Conservation (phyloP, 2,329 filamentous ascomycete genomes). For the Colletotrichum tanaceti region DNA sequence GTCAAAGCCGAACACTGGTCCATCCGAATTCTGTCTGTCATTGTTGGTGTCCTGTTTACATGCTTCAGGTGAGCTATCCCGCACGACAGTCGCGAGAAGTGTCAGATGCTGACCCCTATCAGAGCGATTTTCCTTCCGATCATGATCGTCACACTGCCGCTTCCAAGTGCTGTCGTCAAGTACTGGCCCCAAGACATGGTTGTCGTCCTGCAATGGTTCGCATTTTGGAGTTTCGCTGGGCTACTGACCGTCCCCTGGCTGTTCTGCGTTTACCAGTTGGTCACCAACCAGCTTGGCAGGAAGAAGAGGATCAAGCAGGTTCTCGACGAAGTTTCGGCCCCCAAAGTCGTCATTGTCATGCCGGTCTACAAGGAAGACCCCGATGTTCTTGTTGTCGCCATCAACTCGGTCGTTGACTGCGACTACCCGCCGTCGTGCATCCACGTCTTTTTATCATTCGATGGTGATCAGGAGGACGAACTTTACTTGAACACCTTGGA, state of each 20-base stretch:
- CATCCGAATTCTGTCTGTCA: constrained; percentile 79
- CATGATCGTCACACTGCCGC: constrained; percentile 91
- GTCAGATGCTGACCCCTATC: constrained; percentile 37
- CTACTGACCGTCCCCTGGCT: constrained; percentile 91
- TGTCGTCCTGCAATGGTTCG: constrained; percentile 86
- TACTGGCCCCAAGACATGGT: constrained; percentile 80
- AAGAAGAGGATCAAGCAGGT: constrained; percentile 84
- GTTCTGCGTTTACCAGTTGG: constrained; percentile 90
- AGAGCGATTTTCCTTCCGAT: constrained; percentile 87
- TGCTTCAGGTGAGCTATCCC: constrained; percentile 6
- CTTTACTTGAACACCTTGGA: constrained; percentile 88
- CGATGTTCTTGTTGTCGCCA: constrained; percentile 82
- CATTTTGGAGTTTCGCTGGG: constrained; percentile 91
- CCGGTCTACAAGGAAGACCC: constrained; percentile 95
- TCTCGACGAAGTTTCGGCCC: constrained; percentile 85
- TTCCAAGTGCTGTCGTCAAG: constrained; percentile 77
- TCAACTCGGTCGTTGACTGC: constrained; percentile 92
- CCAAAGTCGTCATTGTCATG: constrained; percentile 96
- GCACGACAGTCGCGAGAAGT: not conserved
- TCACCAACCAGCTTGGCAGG: constrained; percentile 86
- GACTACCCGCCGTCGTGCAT: constrained; percentile 94
- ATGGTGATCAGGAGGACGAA: constrained; percentile 89
- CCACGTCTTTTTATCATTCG: constrained; percentile 95
- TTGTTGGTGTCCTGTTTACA: constrained; percentile 77
- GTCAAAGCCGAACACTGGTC: constrained; percentile 91